These are phyloP conservation scores for Phlyctochytrium bullatum DNA, from an alignment of 192 early-diverging fungal genomes.

Conservation along the genomic window DNA sequence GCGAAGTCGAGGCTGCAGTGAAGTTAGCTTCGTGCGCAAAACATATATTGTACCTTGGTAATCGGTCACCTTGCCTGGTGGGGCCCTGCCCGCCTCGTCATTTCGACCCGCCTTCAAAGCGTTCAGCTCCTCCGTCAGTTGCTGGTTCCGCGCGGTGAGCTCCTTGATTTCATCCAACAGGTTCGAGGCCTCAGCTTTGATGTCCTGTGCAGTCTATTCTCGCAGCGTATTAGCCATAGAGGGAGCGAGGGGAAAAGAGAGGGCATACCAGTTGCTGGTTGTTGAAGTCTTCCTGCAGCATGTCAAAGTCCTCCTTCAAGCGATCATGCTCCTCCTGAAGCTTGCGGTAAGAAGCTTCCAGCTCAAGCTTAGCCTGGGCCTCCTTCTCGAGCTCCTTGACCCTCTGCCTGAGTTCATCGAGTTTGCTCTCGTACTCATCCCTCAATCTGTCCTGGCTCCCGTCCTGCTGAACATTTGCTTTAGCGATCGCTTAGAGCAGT, in stretches of 20 bases:
- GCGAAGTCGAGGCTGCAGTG: too few relatives aligned
- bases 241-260: neutral
- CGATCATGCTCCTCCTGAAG: constrained; percentile 40
- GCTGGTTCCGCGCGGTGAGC: constrained; percentile 61
- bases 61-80: too few relatives aligned
- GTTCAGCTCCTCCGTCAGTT: constrained; percentile 45
- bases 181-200: constrained; percentile 66
- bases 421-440: constrained; percentile 31
- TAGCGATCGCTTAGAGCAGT: too few relatives aligned
- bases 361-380: constrained; percentile 18
- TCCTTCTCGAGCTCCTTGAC: constrained; percentile 31
- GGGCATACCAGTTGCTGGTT: constrained; percentile 66
- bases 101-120: neutral
- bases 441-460: constrained; percentile 26
- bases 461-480: too few relatives aligned
- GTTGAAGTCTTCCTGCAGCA: constrained; percentile 69
- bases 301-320: constrained; percentile 60
- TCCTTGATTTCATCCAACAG: constrained; percentile 68
- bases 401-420: constrained; percentile 14
- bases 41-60: too few relatives aligned
- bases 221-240: constrained; percentile 7
- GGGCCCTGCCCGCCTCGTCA: constrained; percentile 2
- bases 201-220: constrained; percentile 66
- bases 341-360: constrained; percentile 28
- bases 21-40: too few relatives aligned